Base-by-base conservation (phyloP, 1,139 yeast genomes). In the Debaryomyces sp. region DNA sequence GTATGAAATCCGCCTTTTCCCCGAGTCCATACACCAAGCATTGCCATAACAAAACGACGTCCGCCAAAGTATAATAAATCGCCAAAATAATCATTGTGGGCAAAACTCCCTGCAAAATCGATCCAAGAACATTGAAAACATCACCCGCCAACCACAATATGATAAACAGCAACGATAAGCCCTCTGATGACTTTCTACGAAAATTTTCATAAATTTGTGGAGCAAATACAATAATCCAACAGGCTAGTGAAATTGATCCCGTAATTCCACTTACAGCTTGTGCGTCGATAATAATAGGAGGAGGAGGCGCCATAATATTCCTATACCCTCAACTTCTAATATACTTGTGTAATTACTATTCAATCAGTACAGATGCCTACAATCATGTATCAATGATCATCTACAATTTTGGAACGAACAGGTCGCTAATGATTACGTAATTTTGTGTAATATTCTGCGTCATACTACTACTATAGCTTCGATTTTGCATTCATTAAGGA, bases 181-280 rank as follows among this genome's bases (percentile, higher is more conserved):
- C 97, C 52, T 91, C 97, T 2, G 96, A 83, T 32, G 91, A 84
- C 64, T 88, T 85, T 61, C 97, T 75, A 52, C 80, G 78, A 64
- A 89, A 91, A 47, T 92, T 92, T 64, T 94, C 97, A 66, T 90
- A 92, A 41, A 94, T 87, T 64, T 94, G 99, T 13, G 99, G 99
- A 36, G 96, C 96, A 74, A 94, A 94, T 22, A 94, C 98, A 47
- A 94, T 91, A 54, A 94, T 87, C 99, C 99, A 94, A 66, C 98
- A 94, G 17, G 97, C 96, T 40, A 94, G 81, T 15, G 98, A 92
- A 42, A 94, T 89, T 22, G 96, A 87, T 59, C 97, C 97, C 21
- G 94, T 82, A 52, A 90, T 87, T 5, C 96, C 96, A 62, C 95
- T 87, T 35, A 90, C 82, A 9, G 89, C 89, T 57, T 84, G 83